Conservation (phyloP, 2,329 filamentous ascomycete genomes). For the Fusarium nelsonii region DNA sequence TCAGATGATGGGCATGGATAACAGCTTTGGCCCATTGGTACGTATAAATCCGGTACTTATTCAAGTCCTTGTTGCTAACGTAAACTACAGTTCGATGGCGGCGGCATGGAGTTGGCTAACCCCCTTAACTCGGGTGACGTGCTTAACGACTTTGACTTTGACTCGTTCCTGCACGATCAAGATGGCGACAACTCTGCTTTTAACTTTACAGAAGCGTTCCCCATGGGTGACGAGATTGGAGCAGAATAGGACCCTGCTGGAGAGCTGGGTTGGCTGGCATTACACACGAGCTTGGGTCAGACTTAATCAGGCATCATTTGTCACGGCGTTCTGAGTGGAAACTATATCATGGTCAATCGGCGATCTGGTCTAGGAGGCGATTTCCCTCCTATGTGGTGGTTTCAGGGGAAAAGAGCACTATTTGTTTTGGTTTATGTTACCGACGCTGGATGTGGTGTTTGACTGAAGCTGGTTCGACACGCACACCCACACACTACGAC, state of each 20-base stretch:
- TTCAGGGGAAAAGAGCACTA: conserved; percentile 51
- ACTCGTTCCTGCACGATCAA: conserved; percentile 73
- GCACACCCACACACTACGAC: conserved; percentile 20
- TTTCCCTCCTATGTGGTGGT: conserved; percentile 49
- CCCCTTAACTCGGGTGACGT: conserved; percentile 67
- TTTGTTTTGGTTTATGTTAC: conserved; percentile 42
- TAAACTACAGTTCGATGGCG: conserved; percentile 54
- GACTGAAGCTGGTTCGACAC: conserved; percentile 30
- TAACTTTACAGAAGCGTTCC: conserved; percentile 66
- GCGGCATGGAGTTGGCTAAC: conserved; percentile 66
- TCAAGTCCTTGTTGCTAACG: conserved; percentile 13
- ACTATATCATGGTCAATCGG: conserved; percentile 58
- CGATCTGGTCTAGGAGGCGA: conserved; percentile 52
- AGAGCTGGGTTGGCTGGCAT: conserved; percentile 46
- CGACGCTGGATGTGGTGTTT: conserved; percentile 37
- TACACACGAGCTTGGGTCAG: conserved; percentile 50
- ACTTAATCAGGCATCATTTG: conserved; percentile 57
- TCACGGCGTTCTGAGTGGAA: conserved; percentile 56
- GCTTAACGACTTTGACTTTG: conserved; percentile 75
- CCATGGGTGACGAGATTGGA: conserved; percentile 69
- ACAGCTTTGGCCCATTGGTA: conserved; percentile 58
- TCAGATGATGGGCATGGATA: conserved; percentile 62
- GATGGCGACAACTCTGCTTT: conserved; percentile 63
- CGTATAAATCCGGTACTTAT: conserved; percentile 43
- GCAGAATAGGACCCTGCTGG: conserved; percentile 60